Conservation (phyloP, 2,329 filamentous ascomycete genomes). For the Neonectria magnoliae region DNA sequence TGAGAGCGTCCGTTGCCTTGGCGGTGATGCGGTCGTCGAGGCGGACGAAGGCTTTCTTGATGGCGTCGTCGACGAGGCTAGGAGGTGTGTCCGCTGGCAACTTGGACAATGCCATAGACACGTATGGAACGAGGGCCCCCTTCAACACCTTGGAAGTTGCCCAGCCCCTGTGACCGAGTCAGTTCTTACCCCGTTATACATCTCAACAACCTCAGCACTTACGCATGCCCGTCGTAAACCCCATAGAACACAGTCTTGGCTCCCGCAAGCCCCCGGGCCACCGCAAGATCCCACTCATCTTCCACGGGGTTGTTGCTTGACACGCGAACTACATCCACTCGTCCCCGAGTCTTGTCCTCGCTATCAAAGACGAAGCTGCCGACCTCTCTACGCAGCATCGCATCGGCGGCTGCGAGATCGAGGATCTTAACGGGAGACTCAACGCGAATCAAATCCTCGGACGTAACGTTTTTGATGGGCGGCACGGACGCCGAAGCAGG, state of each 20-base stretch:
- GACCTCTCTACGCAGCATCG: slow-evolving; percentile 44
- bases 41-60: slow-evolving; percentile 66
- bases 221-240: slow-evolving; percentile 62
- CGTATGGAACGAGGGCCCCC: slow-evolving; percentile 53
- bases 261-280: slow-evolving; percentile 45
- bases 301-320: slow-evolving; percentile 50
- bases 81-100: slow-evolving; percentile 50
- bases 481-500: slow-evolving; percentile 9
- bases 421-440: slow-evolving; percentile 43
- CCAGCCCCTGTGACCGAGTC: slow-evolving; percentile 47
- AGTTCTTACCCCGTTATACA: neutral
- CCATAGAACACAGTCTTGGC: slow-evolving; percentile 47
- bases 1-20: slow-evolving; percentile 46
- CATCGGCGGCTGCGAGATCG: slow-evolving; percentile 43
- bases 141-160: slow-evolving; percentile 54
- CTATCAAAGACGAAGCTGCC: slow-evolving; percentile 45
- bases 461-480: slow-evolving; percentile 16
- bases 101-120: slow-evolving; percentile 49
- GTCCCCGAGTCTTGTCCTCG: slow-evolving; percentile 37
- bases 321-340: slow-evolving; percentile 48
- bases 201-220: slow-evolving; percentile 30
- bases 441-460: slow-evolving; percentile 36
- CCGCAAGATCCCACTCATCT: slow-evolving; percentile 48
- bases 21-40: slow-evolving; percentile 66
- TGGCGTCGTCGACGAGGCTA: slow-evolving; percentile 61